phyloP scores from a whole-genome alignment of 306 rosid species.

The Vachellia pachyceras region DNA sequence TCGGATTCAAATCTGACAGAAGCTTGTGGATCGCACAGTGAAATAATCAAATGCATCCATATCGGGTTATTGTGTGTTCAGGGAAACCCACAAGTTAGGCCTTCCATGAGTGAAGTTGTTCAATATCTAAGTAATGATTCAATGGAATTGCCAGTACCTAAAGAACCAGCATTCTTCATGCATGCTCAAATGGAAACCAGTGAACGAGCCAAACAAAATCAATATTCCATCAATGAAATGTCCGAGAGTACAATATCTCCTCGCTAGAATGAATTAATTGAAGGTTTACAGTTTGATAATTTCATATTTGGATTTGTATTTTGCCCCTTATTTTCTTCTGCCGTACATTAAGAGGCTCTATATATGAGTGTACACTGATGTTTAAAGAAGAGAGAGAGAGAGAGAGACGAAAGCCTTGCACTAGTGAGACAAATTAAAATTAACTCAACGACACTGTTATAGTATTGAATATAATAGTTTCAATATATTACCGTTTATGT shows the following conservation, averaged over 20 bases:
- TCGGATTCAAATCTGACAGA: not conserved
- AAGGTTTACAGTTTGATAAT: not conserved
- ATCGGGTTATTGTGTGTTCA: not conserved
- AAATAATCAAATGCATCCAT: not conserved
- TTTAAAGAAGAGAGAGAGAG: too few species aligned
- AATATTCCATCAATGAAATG: conserved; percentile 1
- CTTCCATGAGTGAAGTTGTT: not conserved
- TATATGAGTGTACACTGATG: too few species aligned
- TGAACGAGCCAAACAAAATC: not conserved
- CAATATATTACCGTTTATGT: too few species aligned
- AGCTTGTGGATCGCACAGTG: not conserved
- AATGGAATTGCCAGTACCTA: not conserved
- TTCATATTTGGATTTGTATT: too few species aligned
- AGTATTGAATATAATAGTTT: too few species aligned
- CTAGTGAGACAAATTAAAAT: too few species aligned
- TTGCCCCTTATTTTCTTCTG: too few species aligned
- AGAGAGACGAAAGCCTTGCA: too few species aligned
- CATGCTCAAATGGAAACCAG: not conserved
- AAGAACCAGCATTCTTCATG: not conserved
- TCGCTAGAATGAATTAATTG: not conserved
- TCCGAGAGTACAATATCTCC: not conserved
- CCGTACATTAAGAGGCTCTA: too few species aligned
- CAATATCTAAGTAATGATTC: not conserved
- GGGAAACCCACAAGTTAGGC: not conserved
- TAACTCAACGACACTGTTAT: too few species aligned